Conservation (phyloP, 179 eudicot species). For the Actinidia chinensis region DNA sequence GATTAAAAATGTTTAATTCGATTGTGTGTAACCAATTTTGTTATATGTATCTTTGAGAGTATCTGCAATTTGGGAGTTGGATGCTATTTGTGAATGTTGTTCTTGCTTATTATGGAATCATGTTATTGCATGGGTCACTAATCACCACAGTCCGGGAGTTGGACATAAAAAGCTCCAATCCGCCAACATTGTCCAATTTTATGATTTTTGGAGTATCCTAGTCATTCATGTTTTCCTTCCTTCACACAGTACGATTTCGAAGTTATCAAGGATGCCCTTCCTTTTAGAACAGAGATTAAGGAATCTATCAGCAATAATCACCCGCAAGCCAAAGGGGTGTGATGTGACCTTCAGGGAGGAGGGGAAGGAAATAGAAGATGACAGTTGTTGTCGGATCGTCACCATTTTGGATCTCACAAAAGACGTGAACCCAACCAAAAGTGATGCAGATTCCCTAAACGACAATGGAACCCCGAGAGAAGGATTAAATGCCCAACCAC, state of each 20-base stretch:
- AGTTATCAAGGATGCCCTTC: slow-evolving; percentile 44
- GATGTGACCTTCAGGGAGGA: slow-evolving; percentile 59
- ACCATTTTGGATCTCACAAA: slow-evolving; percentile 52
- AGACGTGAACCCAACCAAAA: slow-evolving; percentile 11
- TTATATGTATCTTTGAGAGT: background rate
- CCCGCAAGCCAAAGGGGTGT: slow-evolving; percentile 43
- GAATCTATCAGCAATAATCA: slow-evolving; percentile 26
- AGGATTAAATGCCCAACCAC: slow-evolving; percentile 23
- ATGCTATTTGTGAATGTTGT: background rate
- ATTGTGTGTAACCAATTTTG: background rate
- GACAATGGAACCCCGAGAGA: slow-evolving; percentile 19
- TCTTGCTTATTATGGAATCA: background rate
- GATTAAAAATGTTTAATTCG: slow-evolving; percentile 1
- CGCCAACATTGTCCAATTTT: slow-evolving; percentile 55
- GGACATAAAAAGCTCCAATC: slow-evolving; percentile 56
- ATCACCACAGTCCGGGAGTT: slow-evolving; percentile 67
- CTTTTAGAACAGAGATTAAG: slow-evolving; percentile 32
- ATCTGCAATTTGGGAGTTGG: background rate
- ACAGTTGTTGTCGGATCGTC: slow-evolving; percentile 41
- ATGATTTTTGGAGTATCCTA: slow-evolving; percentile 75
- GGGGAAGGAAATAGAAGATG: slow-evolving; percentile 75
- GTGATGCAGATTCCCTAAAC: background rate
- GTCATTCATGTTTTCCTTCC: slow-evolving; percentile 68
- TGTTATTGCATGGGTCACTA: slow-evolving; percentile 51
- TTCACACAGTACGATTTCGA: slow-evolving; percentile 65